phyloP scores from a whole-genome alignment of 495 filamentous ascomycete species.

The Viridothelium virens region DNA sequence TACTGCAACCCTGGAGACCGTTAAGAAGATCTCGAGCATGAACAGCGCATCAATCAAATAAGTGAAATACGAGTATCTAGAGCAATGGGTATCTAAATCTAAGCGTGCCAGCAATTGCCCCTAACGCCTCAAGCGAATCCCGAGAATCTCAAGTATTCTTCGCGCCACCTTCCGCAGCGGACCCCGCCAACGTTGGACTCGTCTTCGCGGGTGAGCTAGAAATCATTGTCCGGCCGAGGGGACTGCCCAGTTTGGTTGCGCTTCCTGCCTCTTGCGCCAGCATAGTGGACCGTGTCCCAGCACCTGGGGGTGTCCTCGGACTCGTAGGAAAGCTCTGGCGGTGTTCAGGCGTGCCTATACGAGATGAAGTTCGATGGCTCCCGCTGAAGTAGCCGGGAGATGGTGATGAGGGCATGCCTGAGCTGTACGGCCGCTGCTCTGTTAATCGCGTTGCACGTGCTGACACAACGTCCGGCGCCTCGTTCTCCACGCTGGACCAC shows the following conservation, averaged over 20 bases:
- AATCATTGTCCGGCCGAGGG: not conserved
- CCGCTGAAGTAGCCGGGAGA: conserved; percentile 8
- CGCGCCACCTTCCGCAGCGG: not conserved
- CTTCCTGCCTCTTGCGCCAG: conserved; percentile 6
- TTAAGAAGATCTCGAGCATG: too few species aligned
- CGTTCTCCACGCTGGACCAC: not conserved
- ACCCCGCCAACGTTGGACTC: not conserved
- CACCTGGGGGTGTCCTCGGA: conserved; percentile 1
- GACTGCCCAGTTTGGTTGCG: not conserved
- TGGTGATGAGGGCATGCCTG: conserved; percentile 11
- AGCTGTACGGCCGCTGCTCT: not conserved
- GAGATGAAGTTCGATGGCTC: not conserved
- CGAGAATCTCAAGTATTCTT: not conserved
- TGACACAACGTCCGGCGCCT: not conserved
- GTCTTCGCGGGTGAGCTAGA: not conserved
- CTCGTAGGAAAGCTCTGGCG: not conserved
- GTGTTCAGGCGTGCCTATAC: not conserved
- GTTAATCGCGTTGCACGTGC: not conserved
- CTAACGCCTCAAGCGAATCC: not conserved
- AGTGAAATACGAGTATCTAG: too few species aligned
- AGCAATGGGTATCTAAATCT: not conserved
- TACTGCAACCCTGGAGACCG: too few species aligned
- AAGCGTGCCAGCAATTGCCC: not conserved
- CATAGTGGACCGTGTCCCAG: not conserved
- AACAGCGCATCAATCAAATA: too few species aligned